Conservation (phyloP, 495 filamentous ascomycete species). For the Aspergillus indologenus region DNA sequence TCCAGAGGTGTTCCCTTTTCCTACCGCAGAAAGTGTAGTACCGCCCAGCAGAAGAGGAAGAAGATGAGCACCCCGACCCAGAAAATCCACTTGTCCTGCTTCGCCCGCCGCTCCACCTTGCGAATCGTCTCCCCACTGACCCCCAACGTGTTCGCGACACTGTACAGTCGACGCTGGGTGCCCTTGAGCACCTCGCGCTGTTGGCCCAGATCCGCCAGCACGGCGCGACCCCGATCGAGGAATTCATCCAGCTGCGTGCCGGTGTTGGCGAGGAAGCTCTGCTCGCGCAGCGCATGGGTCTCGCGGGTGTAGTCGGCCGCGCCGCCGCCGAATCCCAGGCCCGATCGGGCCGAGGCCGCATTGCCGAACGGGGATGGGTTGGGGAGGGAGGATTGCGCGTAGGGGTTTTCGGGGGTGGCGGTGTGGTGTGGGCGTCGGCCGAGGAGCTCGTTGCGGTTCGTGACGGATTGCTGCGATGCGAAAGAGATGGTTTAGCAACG, state of each 20-base stretch:
- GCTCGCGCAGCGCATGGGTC: conserved; percentile 82
- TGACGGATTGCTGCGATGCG: conserved; percentile 52
- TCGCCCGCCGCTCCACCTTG: conserved; percentile 87
- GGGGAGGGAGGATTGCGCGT: conserved; percentile 59
- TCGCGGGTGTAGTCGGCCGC: conserved; percentile 65
- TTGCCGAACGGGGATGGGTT: conserved; percentile 39
- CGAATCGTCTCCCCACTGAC: conserved; percentile 94
- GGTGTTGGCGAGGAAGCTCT: conserved; percentile 77
- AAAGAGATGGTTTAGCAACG: not conserved
- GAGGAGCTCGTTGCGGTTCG: conserved; percentile 78
- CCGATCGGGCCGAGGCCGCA: conserved; percentile 37
- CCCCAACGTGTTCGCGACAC: conserved; percentile 88
- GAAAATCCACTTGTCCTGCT: conserved; percentile 98
- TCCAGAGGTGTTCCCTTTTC: not conserved
- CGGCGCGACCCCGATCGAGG: conserved; percentile 82
- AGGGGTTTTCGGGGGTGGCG: conserved; percentile 92
- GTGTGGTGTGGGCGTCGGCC: conserved; percentile 85
- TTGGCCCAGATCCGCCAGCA: conserved; percentile 81
- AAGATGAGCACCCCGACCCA: conserved; percentile 85
- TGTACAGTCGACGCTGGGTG: conserved; percentile 86
- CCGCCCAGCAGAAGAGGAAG: conserved; percentile 86
- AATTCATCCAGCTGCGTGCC: conserved; percentile 88
- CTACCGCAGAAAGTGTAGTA: conserved; percentile 78
- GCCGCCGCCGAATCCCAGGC: conserved; percentile 51
- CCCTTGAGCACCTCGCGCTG: conserved; percentile 94